Conservation (phyloP, 1,284 basidiomycete genomes). For the Fomitopsis palustris region DNA sequence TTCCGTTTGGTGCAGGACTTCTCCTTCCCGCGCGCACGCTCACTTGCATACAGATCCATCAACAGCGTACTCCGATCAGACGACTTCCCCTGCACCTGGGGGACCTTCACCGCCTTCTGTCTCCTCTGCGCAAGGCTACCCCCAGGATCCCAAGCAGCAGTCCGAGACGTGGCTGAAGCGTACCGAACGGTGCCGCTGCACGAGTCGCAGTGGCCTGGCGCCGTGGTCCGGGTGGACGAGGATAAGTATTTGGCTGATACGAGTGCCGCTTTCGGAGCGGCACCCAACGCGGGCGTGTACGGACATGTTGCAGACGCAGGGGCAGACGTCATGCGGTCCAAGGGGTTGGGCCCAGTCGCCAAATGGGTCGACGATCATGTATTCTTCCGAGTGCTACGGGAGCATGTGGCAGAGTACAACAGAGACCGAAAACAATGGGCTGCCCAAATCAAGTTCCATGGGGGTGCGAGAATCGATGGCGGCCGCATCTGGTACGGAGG, state of each 20-base stretch:
- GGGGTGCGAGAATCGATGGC: no score
- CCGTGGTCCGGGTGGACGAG: neutral
- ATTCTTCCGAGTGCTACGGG: slow-evolving; percentile 27
- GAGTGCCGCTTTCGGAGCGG: neutral
- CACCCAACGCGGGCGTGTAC: slow-evolving; percentile 22
- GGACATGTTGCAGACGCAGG: slow-evolving; percentile 26
- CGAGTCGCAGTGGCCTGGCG: neutral
- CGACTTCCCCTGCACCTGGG: slow-evolving; percentile 16
- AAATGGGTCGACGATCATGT: slow-evolving; percentile 41
- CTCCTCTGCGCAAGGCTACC: slow-evolving; percentile 23
- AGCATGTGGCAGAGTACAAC: no score
- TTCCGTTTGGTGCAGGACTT: slow-evolving; percentile 17
- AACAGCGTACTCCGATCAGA: slow-evolving; percentile 28
- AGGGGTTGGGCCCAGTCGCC: slow-evolving; percentile 25
- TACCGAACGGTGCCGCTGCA: neutral
- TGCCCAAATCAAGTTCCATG: no score
- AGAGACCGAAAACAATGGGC: no score
- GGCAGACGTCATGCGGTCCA: slow-evolving; percentile 14
- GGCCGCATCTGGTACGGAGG: no score
- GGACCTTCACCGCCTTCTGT: slow-evolving; percentile 21
- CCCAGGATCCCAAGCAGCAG: slow-evolving; percentile 26
- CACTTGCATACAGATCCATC: slow-evolving; percentile 20
- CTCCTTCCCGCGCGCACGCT: slow-evolving; percentile 10
- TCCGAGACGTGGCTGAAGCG: slow-evolving; percentile 21
- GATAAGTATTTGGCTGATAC: neutral